Percentiles rank a stretch among this genome's conserved stretches.
Conservation (phyloP, 805 yeast genomes). For the Myxozyma geophila region DNA sequence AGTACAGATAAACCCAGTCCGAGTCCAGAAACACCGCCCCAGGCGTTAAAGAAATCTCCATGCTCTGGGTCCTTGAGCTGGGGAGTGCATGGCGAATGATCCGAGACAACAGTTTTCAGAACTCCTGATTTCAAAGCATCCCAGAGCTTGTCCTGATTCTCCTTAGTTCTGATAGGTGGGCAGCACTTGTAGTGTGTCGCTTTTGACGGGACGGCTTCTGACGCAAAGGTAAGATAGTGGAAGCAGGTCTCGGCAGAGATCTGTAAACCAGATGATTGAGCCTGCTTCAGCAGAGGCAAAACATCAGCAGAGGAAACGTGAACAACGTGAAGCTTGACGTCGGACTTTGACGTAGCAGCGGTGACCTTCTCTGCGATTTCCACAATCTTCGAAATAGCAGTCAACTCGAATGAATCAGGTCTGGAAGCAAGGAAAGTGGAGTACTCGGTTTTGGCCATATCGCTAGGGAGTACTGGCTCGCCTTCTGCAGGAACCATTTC, state of each 20-base stretch:
- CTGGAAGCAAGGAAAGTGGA: conserved; percentile 78
- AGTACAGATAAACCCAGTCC: conserved; percentile 86
- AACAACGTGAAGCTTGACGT: conserved; percentile 71
- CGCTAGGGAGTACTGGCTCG: conserved; percentile 28
- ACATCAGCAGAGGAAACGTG: conserved; percentile 89
- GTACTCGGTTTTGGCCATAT: conserved; percentile 50
- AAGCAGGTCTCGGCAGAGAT: conserved; percentile 92
- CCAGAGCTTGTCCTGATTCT: conserved; percentile 78
- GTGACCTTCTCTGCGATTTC: conserved; percentile 57
- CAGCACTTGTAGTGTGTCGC: conserved; percentile 90
- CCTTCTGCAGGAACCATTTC: conserved; percentile 69
- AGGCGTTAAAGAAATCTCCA: conserved; percentile 89
- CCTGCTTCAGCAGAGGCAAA: conserved; percentile 69
- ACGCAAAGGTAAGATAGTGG: conserved; percentile 79
- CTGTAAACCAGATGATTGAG: conserved; percentile 52
- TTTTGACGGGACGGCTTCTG: conserved; percentile 77
- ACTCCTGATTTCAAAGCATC: conserved; percentile 66
- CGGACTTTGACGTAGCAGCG: conserved; percentile 23
- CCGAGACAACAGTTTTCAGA: conserved; percentile 86
- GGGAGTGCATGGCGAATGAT: conserved; percentile 96
- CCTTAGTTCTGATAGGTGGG: conserved; percentile 85
- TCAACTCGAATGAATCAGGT: conserved; percentile 85
- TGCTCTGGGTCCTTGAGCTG: conserved; percentile 77
- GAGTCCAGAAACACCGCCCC: conserved; percentile 96
- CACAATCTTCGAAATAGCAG: conserved; percentile 77